Evolutionary conservation across 2,329 filamentous ascomycete species (phyloP).

Genomic region (Hawksworthiomyces lignivorus): DNA sequence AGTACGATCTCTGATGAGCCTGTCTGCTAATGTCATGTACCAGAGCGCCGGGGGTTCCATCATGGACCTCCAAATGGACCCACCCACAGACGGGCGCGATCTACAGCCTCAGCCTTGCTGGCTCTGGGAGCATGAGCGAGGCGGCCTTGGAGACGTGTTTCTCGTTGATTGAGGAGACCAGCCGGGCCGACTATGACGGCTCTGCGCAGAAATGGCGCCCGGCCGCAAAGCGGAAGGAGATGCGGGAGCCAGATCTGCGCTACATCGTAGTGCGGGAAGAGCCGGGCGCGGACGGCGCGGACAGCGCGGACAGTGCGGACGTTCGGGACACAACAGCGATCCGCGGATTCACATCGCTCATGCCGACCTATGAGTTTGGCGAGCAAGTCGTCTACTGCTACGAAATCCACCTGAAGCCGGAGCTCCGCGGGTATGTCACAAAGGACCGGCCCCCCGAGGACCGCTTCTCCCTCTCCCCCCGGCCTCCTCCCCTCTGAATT

Average conservation of each 20-base stretch:
- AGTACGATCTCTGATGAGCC: neutral
- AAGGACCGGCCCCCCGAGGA: too few relatives aligned
- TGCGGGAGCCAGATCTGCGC: slow-evolving; percentile 58
- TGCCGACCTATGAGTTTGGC: slow-evolving; percentile 62
- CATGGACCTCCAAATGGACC: slow-evolving; percentile 35
- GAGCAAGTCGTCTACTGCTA: slow-evolving; percentile 68
- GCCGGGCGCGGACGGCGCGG: neutral
- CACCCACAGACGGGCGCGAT: slow-evolving; percentile 36
- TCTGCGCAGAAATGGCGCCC: slow-evolving; percentile 59
- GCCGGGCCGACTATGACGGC: slow-evolving; percentile 52
- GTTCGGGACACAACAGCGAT: slow-evolving; percentile 21
- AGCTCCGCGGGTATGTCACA: slow-evolving; percentile 44
- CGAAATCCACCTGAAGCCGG: slow-evolving; percentile 60
- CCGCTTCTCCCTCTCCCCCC: too few relatives aligned
- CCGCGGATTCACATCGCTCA: slow-evolving; percentile 56
- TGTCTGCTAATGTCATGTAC: too few relatives aligned
- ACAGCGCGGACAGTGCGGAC: slow-evolving; percentile 6
- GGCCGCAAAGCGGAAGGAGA: slow-evolving; percentile 54
- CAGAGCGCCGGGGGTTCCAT: slow-evolving; percentile 3
- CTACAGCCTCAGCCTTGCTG: slow-evolving; percentile 38
- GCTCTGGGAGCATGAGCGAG: slow-evolving; percentile 29
- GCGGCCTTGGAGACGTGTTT: slow-evolving; percentile 47
- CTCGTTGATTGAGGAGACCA: slow-evolving; percentile 54
- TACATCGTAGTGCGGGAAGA: slow-evolving; percentile 52
- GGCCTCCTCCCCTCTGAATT: neutral